Conservation (phyloP, 2,329 filamentous ascomycete genomes). For the Aureobasidium lini region DNA sequence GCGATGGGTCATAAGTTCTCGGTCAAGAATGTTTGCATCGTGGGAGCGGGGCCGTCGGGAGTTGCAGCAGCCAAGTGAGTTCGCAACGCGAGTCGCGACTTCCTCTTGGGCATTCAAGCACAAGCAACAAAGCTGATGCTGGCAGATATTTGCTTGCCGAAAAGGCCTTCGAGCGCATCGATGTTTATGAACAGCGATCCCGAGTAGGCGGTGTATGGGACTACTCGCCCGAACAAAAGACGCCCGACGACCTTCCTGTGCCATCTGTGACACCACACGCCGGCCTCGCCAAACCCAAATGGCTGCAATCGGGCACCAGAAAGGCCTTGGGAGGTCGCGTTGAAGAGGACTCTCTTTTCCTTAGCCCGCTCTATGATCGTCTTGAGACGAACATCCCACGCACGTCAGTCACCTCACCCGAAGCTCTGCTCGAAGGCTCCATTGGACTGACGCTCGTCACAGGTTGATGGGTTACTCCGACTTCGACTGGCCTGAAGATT, state of each 20-base stretch:
- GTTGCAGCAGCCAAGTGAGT: slow-evolving; percentile 63
- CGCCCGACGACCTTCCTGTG: slow-evolving; percentile 40
- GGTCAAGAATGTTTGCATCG: slow-evolving; percentile 61
- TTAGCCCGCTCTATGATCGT: slow-evolving; percentile 75
- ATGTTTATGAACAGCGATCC: slow-evolving; percentile 73
- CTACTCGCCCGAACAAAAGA: slow-evolving; percentile 49
- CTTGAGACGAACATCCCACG: slow-evolving; percentile 85
- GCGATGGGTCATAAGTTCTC: slow-evolving; percentile 22
- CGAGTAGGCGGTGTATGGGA: slow-evolving; percentile 81
- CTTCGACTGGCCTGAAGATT: slow-evolving; percentile 42
- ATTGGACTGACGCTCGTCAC: slow-evolving; percentile 79
- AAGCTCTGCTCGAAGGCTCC: slow-evolving; percentile 65
- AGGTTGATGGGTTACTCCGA: slow-evolving; percentile 73
- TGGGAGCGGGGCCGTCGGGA: slow-evolving; percentile 77
- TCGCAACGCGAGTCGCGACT: neutral
- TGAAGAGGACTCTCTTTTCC: slow-evolving; percentile 51
- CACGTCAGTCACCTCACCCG: slow-evolving; percentile 38
- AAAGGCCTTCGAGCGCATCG: slow-evolving; percentile 60
- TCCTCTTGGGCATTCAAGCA: neutral
- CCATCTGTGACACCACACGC: slow-evolving; percentile 61
- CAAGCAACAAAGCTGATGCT: slow-evolving; percentile 1
- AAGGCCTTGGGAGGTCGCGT: slow-evolving; percentile 12
- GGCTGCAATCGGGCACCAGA: slow-evolving; percentile 26
- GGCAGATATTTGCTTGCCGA: slow-evolving; percentile 63
- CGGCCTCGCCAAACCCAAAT: slow-evolving; percentile 56